Percentiles rank a stretch among this genome's conserved stretches.
These are phyloP conservation scores for Eragrostis tef DNA, from an alignment of 202 grass and related monocot species.

Conservation along the genomic window DNA sequence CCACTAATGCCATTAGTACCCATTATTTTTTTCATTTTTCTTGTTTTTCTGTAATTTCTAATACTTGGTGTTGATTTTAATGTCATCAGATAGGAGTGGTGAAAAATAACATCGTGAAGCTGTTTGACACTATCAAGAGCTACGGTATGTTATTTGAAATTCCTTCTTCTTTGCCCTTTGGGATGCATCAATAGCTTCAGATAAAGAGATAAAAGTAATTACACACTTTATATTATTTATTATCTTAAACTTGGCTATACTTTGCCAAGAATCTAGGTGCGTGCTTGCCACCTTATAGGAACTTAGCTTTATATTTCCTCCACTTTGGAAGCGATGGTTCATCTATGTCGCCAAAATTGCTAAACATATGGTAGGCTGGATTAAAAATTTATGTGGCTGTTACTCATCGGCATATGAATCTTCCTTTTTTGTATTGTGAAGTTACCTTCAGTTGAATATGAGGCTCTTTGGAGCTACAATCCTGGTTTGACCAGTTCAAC, in stretches of 20 bases:
- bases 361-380: background rate
- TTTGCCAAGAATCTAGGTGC: constrained; percentile 2
- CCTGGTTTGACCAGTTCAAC: no score
- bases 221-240: background rate
- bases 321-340: background rate
- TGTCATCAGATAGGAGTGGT: constrained; percentile 75
- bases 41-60: background rate
- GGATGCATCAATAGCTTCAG: constrained; percentile 19
- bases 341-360: background rate
- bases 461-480: constrained; percentile 15
- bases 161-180: constrained; percentile 2
- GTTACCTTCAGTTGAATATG: background rate
- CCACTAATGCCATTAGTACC: no score
- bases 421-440: background rate
- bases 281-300: constrained; percentile 15
- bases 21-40: background rate
- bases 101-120: constrained; percentile 84
- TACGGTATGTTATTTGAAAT: constrained; percentile 64
- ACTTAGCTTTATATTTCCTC: background rate
- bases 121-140: constrained; percentile 85
- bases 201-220: background rate
- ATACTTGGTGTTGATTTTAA: constrained; percentile 25
- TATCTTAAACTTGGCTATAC: background rate
- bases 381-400: background rate
- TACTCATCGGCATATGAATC: background rate